Conservation (phyloP, 495 filamentous ascomycete genomes). For the Podospora conica region DNA sequence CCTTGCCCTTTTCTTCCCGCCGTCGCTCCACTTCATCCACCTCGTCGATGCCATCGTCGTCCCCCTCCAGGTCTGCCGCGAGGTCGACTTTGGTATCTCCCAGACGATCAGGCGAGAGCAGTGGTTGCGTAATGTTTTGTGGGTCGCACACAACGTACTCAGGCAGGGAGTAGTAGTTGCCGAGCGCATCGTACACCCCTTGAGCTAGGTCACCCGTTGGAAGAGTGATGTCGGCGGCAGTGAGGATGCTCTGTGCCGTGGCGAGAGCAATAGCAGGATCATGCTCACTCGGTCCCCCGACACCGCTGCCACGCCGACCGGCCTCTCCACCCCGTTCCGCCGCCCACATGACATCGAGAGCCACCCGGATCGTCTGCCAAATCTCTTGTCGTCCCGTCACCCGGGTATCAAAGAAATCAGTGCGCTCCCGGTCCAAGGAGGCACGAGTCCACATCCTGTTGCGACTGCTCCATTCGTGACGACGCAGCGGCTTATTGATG, state of each 20-base stretch:
- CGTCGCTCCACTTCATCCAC: constrained; percentile 50
- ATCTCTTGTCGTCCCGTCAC: constrained; percentile 70
- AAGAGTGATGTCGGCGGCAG: constrained; percentile 72
- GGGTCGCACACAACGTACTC: constrained; percentile 74
- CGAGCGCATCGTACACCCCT: constrained; percentile 73
- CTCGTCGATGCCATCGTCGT: constrained; percentile 36
- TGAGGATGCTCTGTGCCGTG: constrained; percentile 72
- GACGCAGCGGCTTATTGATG: constrained; percentile 45
- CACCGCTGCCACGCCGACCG: constrained; percentile 18
- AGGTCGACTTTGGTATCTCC: constrained; percentile 41
- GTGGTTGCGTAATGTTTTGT: constrained; percentile 52
- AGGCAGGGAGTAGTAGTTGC: constrained; percentile 69
- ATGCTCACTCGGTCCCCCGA: constrained; percentile 22
- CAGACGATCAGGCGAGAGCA: constrained; percentile 24
- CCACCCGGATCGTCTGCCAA: constrained; percentile 67
- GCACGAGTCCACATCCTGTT: constrained; percentile 41
- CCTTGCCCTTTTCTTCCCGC: constrained; percentile 62
- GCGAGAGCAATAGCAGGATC: constrained; percentile 39
- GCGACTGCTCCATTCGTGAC: constrained; percentile 43
- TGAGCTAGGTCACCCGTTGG: constrained; percentile 67
- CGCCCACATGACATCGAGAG: constrained; percentile 57
- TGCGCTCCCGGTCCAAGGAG: constrained; percentile 41
- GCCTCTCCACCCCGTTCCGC: constrained; percentile 23
- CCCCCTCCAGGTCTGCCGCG: constrained; percentile 40
- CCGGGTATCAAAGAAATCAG: constrained; percentile 77